Conservation (phyloP, 2,329 filamentous ascomycete genomes). For the Cytospora chrysosperma region DNA sequence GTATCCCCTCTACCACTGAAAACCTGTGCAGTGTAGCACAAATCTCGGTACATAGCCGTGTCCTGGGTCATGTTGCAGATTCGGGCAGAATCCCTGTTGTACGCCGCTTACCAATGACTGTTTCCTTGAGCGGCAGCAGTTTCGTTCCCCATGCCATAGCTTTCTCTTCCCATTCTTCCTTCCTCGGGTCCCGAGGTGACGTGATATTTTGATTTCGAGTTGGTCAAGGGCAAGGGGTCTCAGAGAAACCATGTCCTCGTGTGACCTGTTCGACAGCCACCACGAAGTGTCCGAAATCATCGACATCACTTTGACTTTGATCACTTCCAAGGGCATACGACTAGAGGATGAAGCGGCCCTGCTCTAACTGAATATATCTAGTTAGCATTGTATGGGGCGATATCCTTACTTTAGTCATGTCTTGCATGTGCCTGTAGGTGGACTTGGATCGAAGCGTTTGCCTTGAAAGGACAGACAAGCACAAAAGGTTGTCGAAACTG, state of each 20-base stretch:
- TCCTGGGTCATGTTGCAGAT: conserved; percentile 24
- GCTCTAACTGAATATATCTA: too few species aligned
- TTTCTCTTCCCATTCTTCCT: not conserved
- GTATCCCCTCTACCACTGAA: not conserved
- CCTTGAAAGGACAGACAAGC: not conserved
- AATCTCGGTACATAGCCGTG: conserved; percentile 25
- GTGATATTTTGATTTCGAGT: not conserved
- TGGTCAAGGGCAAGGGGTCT: not conserved
- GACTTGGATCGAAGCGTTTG: not conserved
- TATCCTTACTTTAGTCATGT: not conserved
- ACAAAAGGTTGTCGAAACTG: not conserved
- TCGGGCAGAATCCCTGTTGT: conserved; percentile 23
- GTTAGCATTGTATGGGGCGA: not conserved
- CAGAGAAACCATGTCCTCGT: not conserved
- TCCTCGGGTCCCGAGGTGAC: not conserved
- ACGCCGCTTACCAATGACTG: conserved; percentile 13
- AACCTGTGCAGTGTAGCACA: conserved; percentile 16
- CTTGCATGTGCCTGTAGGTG: not conserved
- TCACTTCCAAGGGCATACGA: not conserved
- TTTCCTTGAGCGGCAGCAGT: not conserved
- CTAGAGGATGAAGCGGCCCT: not conserved
- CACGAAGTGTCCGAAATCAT: not conserved
- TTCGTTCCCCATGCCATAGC: conserved; percentile 3
- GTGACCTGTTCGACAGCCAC: not conserved
- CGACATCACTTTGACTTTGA: not conserved